phyloP scores from a whole-genome alignment of 2,329 filamentous ascomycete genomes.

The Acrocalymma vagum region DNA sequence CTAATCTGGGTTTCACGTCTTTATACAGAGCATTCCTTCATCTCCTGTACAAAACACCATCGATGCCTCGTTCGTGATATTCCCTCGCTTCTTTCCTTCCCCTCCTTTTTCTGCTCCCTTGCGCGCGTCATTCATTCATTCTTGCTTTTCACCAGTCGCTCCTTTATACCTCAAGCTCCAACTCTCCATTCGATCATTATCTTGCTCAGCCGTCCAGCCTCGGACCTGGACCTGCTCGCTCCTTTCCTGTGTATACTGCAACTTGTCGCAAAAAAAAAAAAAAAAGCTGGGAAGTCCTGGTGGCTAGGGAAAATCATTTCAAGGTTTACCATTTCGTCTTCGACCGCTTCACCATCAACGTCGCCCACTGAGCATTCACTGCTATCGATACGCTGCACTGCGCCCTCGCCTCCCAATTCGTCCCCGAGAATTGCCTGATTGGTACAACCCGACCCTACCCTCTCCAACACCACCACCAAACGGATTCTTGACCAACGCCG shows the following conservation, averaged over 20 bases:
- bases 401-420: slow-evolving; percentile 7
- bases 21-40: slow-evolving; percentile 49
- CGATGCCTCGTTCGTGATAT: slow-evolving; percentile 33
- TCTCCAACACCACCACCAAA: slow-evolving; percentile 1
- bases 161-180: slow-evolving; percentile 36
- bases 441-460: slow-evolving; percentile 5
- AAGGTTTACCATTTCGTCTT: slow-evolving; percentile 10
- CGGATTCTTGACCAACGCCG: no score
- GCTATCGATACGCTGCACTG: no score
- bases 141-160: slow-evolving; percentile 36
- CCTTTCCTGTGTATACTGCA: slow-evolving; percentile 38
- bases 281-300: slow-evolving; percentile 33
- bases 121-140: slow-evolving; percentile 24
- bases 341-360: slow-evolving; percentile 11
- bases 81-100: slow-evolving; percentile 31
- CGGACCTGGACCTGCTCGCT: slow-evolving; percentile 27
- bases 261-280: slow-evolving; percentile 15
- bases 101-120: slow-evolving; percentile 25
- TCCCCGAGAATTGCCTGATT: slow-evolving; percentile 6
- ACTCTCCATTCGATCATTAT: slow-evolving; percentile 34
- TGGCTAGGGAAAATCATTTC: slow-evolving; percentile 27
- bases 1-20: slow-evolving; percentile 44
- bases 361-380: slow-evolving; percentile 11
- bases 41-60: slow-evolving; percentile 42
- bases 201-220: slow-evolving; percentile 22